These are phyloP conservation scores for Candolleomyces efflorescens DNA, from an alignment of 768 basidiomycete genomes.

Conservation along the genomic window DNA sequence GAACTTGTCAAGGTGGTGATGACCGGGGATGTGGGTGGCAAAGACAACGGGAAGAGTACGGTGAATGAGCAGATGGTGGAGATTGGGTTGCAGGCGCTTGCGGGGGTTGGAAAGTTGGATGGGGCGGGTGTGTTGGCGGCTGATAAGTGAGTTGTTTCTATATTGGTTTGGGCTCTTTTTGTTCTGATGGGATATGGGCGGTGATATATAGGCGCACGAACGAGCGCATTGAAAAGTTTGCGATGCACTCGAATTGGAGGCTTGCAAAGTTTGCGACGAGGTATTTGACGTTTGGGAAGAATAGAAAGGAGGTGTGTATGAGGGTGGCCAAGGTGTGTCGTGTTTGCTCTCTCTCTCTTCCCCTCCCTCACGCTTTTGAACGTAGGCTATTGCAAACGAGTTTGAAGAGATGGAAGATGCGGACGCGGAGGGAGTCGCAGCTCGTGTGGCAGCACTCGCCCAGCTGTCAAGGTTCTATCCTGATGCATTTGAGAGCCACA, in stretches of 20 bases:
- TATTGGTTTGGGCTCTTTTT: too few relatives aligned
- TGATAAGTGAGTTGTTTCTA: slow-evolving; percentile 78
- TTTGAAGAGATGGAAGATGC: slow-evolving; percentile 45
- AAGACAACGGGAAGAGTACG: too few relatives aligned
- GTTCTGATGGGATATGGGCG: background rate
- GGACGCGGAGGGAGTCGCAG: slow-evolving; percentile 45
- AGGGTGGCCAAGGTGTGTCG: slow-evolving; percentile 60
- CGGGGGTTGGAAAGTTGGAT: slow-evolving; percentile 61
- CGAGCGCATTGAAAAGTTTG: slow-evolving; percentile 60
- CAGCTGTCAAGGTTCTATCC: slow-evolving; percentile 70
- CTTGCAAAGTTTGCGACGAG: slow-evolving; percentile 87
- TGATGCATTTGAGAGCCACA: slow-evolving; percentile 72
- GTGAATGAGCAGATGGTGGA: slow-evolving; percentile 49
- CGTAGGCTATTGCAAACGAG: slow-evolving; percentile 53
- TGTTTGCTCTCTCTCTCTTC: background rate
- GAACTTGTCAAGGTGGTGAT: slow-evolving; percentile 74
- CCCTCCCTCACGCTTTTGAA: background rate
- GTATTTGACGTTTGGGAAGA: slow-evolving; percentile 56
- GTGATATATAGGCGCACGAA: slow-evolving; percentile 51
- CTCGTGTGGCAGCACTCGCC: slow-evolving; percentile 66
- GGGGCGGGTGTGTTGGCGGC: slow-evolving; percentile 46
- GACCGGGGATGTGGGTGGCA: slow-evolving; percentile 51
- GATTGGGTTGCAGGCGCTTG: slow-evolving; percentile 71
- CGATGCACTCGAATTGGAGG: slow-evolving; percentile 51
- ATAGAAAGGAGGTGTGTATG: slow-evolving; percentile 44